These are phyloP conservation scores for Leishmania arabica DNA, from an alignment of 208 protist genomes.

Conservation along the genomic window DNA sequence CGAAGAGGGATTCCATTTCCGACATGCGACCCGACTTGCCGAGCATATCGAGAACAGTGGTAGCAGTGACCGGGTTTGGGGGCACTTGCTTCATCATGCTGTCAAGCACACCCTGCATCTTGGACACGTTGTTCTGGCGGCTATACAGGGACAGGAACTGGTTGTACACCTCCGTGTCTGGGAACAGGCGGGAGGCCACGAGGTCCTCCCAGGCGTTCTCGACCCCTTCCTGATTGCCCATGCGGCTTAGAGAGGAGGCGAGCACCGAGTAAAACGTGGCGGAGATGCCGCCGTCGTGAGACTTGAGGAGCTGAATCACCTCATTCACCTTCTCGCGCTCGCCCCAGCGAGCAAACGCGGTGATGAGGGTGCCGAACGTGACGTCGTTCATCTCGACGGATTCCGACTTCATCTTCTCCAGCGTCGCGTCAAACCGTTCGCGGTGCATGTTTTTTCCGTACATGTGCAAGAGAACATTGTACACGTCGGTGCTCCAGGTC, in stretches of 20 bases:
- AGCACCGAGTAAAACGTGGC: constrained; percentile 87
- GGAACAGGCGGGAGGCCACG: constrained; percentile 78
- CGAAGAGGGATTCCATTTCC: constrained; percentile 88
- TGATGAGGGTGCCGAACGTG: constrained; percentile 90
- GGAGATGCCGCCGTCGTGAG: constrained; percentile 72
- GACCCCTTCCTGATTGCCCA: constrained; percentile 82
- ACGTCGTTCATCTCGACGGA: constrained; percentile 87
- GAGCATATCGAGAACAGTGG: constrained; percentile 86
- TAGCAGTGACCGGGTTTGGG: constrained; percentile 85
- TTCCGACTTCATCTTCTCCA: constrained; percentile 83
- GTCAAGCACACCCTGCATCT: constrained; percentile 88
- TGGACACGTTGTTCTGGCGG: constrained; percentile 68
- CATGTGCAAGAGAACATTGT: constrained; percentile 87
- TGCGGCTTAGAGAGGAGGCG: constrained; percentile 75
- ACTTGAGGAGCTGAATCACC: constrained; percentile 78
- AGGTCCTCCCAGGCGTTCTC: constrained; percentile 87
- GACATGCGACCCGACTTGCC: constrained; percentile 85
- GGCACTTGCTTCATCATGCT: constrained; percentile 91
- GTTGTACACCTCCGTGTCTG: constrained; percentile 88
- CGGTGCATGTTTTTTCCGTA: constrained; percentile 73
- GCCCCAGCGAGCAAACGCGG: constrained; percentile 79
- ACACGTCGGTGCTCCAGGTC: constrained; percentile 75
- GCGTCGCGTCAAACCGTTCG: constrained; percentile 58
- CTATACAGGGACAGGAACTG: constrained; percentile 86
- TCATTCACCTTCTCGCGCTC: constrained; percentile 67